A percentile compares a stretch with the other conserved stretches of the same genome.
phyloP scores from a whole-genome alignment of 345 rosid species.

The Moricandia arvensis region DNA sequence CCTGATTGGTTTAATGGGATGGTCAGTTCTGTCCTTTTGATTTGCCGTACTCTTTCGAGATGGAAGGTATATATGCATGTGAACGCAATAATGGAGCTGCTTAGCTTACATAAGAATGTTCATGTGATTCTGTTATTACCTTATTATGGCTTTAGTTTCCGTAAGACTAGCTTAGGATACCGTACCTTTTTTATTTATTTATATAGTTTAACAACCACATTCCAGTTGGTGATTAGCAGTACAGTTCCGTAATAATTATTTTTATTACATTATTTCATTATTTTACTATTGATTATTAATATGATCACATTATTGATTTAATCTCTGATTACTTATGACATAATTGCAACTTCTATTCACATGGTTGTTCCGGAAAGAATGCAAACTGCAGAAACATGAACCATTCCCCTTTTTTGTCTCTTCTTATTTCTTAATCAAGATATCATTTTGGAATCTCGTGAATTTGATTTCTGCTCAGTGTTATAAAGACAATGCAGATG shows the following conservation, averaged over 20 bases:
- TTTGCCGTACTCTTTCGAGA: constrained; percentile 28
- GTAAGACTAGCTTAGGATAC: constrained; percentile 39
- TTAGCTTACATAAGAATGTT: constrained; percentile 6
- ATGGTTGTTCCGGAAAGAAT: constrained; percentile 28
- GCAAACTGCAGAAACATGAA: constrained; percentile 17
- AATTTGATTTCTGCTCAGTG: constrained; percentile 3
- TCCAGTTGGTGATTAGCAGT: constrained; percentile 32
- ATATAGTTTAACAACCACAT: constrained; percentile 25
- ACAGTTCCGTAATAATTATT: constrained; percentile 28
- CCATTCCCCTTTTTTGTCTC: neutral
- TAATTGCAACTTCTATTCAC: constrained; percentile 12
- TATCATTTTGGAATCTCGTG: neutral
- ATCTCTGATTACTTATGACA: constrained; percentile 16
- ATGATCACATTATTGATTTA: constrained; percentile 2
- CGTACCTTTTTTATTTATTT: constrained; percentile 12
- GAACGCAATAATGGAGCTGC: constrained; percentile 25
- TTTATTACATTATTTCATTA: neutral
- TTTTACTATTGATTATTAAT: neutral
- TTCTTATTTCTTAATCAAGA: neutral
- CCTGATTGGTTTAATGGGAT: constrained; percentile 7
- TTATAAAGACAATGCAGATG: neutral
- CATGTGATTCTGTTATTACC: neutral
- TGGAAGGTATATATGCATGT: constrained; percentile 36
- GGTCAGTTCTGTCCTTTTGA: constrained; percentile 17
- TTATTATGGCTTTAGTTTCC: constrained; percentile 25